Percentiles rank a stretch among this genome's conserved stretches.
These are phyloP conservation scores for Globisporangium mamillatum DNA, from an alignment of 352 stramenopile species.

Conservation along the genomic window DNA sequence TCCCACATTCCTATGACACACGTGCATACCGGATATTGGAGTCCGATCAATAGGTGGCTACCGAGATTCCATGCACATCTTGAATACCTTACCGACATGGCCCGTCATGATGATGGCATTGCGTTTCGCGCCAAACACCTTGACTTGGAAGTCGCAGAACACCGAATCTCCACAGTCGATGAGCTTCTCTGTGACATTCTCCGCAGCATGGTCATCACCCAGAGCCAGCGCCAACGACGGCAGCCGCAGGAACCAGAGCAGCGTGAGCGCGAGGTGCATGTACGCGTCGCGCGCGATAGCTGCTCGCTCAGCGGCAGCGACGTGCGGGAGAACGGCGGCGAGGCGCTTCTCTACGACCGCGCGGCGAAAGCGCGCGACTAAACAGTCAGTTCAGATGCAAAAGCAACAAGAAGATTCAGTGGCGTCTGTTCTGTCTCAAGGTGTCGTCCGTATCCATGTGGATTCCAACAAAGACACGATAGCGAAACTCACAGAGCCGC, in stretches of 20 bases:
- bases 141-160: conserved; percentile 3
- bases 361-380: conserved; percentile 49
- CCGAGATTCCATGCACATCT: not conserved
- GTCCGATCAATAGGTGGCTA: not conserved
- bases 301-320: conserved; percentile 17
- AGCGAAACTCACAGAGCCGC: not conserved
- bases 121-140: not conserved
- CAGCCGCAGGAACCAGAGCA: conserved; percentile 59
- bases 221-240: conserved; percentile 7
- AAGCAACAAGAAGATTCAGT: conserved; percentile 3
- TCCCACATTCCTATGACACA: conserved; percentile 42
- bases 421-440: not conserved
- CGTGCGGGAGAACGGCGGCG: conserved; percentile 22
- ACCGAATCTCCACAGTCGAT: conserved; percentile 12
- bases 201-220: not conserved
- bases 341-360: conserved; percentile 36
- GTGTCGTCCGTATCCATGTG: not conserved
- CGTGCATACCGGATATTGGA: too few relatives aligned
- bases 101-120: conserved; percentile 44
- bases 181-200: conserved; percentile 17
- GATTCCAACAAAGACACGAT: conserved; percentile 12
- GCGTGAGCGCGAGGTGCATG: conserved; percentile 28
- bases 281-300: conserved; percentile 29
- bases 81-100: conserved; percentile 31
- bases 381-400: not conserved